These are phyloP conservation scores for Candida glucosophila DNA, from an alignment of 1,139 yeast species.

Conservation along the genomic window DNA sequence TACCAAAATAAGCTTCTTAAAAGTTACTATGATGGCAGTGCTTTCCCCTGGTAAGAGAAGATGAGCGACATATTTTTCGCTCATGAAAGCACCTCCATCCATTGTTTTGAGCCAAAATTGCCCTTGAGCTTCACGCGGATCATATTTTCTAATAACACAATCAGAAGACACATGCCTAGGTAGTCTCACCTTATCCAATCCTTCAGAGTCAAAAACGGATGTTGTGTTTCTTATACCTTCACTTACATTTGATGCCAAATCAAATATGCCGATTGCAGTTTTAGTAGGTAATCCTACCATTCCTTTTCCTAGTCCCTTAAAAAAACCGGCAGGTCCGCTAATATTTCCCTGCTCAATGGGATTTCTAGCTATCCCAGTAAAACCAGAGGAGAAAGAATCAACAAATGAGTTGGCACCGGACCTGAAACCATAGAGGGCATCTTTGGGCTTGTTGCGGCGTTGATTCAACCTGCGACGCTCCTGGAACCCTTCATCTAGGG, in stretches of 20 bases:
- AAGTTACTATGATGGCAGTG: conserved; percentile 68
- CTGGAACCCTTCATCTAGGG: conserved; percentile 81
- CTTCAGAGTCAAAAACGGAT: conserved; percentile 78
- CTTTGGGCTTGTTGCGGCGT: conserved; percentile 73
- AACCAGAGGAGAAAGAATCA: conserved; percentile 81
- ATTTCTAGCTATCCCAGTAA: conserved; percentile 82
- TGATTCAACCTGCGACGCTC: conserved; percentile 67
- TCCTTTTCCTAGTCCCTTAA: conserved; percentile 93
- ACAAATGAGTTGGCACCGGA: conserved; percentile 85
- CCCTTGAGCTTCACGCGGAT: conserved; percentile 86
- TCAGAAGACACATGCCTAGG: conserved; percentile 71
- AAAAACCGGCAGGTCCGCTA: conserved; percentile 86
- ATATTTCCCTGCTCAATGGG: conserved; percentile 83
- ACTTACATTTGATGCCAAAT: conserved; percentile 84
- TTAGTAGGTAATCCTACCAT: conserved; percentile 90
- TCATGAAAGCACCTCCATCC: conserved; percentile 68
- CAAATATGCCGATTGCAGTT: conserved; percentile 92
- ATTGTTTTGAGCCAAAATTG: conserved; percentile 84
- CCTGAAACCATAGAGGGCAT: conserved; percentile 82
- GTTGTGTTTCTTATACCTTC: conserved; percentile 94
- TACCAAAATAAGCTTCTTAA: conserved; percentile 60
- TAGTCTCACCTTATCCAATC: conserved; percentile 70
- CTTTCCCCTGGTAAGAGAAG: conserved; percentile 75
- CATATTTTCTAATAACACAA: conserved; percentile 63
- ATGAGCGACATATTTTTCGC: conserved; percentile 80